These are phyloP conservation scores for Penicillium brasilianum DNA, from an alignment of 2,329 filamentous ascomycete species.

Conservation along the genomic window DNA sequence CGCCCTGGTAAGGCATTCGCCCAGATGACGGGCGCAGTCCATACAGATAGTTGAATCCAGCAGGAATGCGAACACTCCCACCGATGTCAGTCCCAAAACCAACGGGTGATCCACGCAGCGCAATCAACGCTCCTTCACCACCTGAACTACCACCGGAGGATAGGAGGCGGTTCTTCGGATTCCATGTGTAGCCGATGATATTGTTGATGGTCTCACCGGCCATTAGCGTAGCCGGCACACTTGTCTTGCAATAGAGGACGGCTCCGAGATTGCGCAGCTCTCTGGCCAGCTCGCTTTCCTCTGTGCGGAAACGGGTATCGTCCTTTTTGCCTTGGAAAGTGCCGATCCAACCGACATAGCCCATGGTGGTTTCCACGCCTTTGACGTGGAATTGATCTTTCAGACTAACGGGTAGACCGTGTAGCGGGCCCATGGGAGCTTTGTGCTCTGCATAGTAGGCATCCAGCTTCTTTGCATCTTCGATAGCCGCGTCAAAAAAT, in stretches of 20 bases:
- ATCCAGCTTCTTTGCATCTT: conserved; percentile 56
- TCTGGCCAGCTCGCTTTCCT: conserved; percentile 63
- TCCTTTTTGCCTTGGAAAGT: conserved; percentile 62
- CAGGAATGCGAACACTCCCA: conserved; percentile 63
- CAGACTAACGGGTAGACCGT: conserved; percentile 64
- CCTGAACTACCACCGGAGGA: conserved; percentile 64
- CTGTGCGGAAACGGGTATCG: conserved; percentile 54
- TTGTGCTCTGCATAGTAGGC: conserved; percentile 50
- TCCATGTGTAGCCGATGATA: conserved; percentile 63
- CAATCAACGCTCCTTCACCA: conserved; percentile 62
- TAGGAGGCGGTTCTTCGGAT: conserved; percentile 62
- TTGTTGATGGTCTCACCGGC: conserved; percentile 66
- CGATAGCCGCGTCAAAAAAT: conserved; percentile 59
- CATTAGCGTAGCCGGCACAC: conserved; percentile 62
- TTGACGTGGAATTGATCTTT: conserved; percentile 57
- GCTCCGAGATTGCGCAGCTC: conserved; percentile 61
- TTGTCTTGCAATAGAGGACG: conserved; percentile 61
- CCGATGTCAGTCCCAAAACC: conserved; percentile 65
- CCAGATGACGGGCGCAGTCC: conserved; percentile 61
- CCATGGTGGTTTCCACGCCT: conserved; percentile 63
- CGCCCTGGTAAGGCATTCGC: conserved; percentile 60
- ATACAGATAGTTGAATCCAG: conserved; percentile 64
- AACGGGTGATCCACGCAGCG: conserved; percentile 57
- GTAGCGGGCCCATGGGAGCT: conserved; percentile 61
- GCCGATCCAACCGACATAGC: conserved; percentile 69